These are phyloP conservation scores for Xerocomus potaroensis DNA, from an alignment of 768 basidiomycete species.

Conservation along the genomic window DNA sequence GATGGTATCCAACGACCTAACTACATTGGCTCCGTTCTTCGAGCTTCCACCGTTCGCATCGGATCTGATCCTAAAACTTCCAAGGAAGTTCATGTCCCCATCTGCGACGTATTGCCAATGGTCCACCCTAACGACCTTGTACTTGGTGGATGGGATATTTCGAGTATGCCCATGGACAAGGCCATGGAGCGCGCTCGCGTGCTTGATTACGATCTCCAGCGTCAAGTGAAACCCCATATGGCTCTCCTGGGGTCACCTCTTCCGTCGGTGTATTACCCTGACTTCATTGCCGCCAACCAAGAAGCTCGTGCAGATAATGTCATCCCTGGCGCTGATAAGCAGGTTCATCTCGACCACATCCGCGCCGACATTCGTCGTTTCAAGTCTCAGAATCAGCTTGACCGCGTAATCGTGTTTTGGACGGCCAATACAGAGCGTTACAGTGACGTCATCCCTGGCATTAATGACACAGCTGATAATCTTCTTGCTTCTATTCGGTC, in stretches of 20 bases:
- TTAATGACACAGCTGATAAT: constrained; percentile 92
- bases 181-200: constrained; percentile 94
- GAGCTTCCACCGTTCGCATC: constrained; percentile 91
- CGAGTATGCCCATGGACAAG: constrained; percentile 74
- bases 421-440: constrained; percentile 99
- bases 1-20: constrained; percentile 89
- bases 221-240: constrained; percentile 89
- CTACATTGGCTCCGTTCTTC: constrained; percentile 95
- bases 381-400: constrained; percentile 77
- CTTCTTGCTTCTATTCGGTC: constrained; percentile 75
- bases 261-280: constrained; percentile 95
- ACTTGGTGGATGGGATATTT: constrained; percentile 98
- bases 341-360: constrained; percentile 85
- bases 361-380: constrained; percentile 92
- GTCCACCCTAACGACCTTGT: constrained; percentile 98
- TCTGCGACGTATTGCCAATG: constrained; percentile 93
- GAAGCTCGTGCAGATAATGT: constrained; percentile 94
- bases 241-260: constrained; percentile 74
- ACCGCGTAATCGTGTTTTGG: constrained; percentile 94
- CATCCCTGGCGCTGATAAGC: constrained; percentile 82
- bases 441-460: constrained; percentile 88
- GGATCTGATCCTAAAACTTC: constrained; percentile 75
- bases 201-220: constrained; percentile 94
- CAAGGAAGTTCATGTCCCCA: constrained; percentile 89
- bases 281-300: constrained; percentile 98